Evolutionary conservation across 108 stramenopile species (phyloP).

Genomic region (Pseudonitzschia pungens): DNA sequence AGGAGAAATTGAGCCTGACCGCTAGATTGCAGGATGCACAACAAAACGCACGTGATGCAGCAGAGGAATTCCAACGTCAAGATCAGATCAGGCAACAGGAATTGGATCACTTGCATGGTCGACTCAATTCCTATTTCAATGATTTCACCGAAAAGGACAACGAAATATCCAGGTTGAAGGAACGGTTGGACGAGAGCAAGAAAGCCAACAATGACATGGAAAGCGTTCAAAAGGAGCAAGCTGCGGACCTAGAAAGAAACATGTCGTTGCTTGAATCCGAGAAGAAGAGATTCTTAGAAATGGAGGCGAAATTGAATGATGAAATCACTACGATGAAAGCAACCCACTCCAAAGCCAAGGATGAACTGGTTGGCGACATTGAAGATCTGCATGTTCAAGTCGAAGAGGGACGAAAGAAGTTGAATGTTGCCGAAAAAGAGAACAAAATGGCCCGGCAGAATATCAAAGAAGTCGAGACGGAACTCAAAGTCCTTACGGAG

Average conservation of each 20-base stretch:
- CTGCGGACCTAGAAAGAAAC: constrained; percentile 14
- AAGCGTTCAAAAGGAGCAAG: constrained; percentile 15
- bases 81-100: constrained; percentile 34
- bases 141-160: constrained; percentile 32
- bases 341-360: constrained; percentile 19
- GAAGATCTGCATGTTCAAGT: constrained; percentile 18
- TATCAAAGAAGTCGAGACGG: constrained; percentile 15
- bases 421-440: constrained; percentile 16
- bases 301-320: constrained; percentile 25
- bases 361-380: constrained; percentile 6
- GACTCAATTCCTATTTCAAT: constrained; percentile 23
- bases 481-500: constrained; percentile 9
- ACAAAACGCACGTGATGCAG: constrained; percentile 30
- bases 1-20: constrained; percentile 28
- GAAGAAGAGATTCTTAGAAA: constrained; percentile 11
- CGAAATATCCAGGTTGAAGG: constrained; percentile 12
- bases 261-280: constrained; percentile 24
- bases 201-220: neutral
- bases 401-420: constrained; percentile 12
- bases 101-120: constrained; percentile 36
- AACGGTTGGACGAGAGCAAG: constrained; percentile 19
- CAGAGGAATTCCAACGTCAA: constrained; percentile 37
- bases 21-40: constrained; percentile 30
- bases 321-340: constrained; percentile 30
- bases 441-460: constrained; percentile 13